phyloP scores from a whole-genome alignment of 2,329 filamentous ascomycete species.

The Alternaria consortialis region DNA sequence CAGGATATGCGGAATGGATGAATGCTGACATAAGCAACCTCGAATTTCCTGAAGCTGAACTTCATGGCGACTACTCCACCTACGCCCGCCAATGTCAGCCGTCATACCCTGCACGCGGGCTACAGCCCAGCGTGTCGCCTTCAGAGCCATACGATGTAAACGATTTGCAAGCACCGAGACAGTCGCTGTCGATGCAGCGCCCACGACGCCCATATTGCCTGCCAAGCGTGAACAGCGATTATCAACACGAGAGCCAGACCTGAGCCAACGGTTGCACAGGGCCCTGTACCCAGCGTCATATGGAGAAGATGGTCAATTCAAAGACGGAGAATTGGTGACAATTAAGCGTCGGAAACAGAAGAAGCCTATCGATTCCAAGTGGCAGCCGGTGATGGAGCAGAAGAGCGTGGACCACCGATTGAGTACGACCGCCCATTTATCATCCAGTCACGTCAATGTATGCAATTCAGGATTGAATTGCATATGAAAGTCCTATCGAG shows the following conservation, averaged over 20 bases:
- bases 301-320: slow-evolving; percentile 6
- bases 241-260: slow-evolving; percentile 13
- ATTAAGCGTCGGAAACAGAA: slow-evolving; percentile 5
- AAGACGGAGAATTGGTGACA: neutral
- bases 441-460: neutral
- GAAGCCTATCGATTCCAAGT: slow-evolving; percentile 24
- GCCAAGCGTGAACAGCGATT: slow-evolving; percentile 14
- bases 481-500: neutral
- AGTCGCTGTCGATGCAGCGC: slow-evolving; percentile 16
- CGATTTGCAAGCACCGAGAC: slow-evolving; percentile 34
- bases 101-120: slow-evolving; percentile 68
- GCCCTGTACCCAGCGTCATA: slow-evolving; percentile 26
- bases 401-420: slow-evolving; percentile 21
- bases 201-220: slow-evolving; percentile 5
- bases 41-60: slow-evolving; percentile 34
- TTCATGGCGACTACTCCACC: slow-evolving; percentile 17
- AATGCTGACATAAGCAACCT: slow-evolving; percentile 36
- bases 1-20: neutral
- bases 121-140: slow-evolving; percentile 32
- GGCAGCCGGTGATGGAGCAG: slow-evolving; percentile 21
- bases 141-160: slow-evolving; percentile 26
- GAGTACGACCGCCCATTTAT: slow-evolving; percentile 13
- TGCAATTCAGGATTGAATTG: neutral
- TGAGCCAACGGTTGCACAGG: slow-evolving; percentile 33
- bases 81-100: slow-evolving; percentile 62